Conservation (phyloP, 106 monocot genomes). For the Acorus gramineus region DNA sequence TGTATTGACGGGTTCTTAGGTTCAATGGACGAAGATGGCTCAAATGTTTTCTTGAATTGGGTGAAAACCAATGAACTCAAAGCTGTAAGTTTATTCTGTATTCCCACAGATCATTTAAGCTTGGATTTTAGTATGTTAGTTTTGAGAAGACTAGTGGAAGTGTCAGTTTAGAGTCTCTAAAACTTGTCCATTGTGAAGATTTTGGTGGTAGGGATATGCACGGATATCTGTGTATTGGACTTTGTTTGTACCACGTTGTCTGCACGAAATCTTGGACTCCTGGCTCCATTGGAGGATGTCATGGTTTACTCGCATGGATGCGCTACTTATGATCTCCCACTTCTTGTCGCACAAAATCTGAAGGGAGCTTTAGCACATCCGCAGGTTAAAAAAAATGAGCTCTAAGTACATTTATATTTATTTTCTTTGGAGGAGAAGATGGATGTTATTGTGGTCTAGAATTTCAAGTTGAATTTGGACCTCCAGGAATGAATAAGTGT, state of each 20-base stretch:
- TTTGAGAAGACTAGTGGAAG: neutral
- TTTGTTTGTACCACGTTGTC: constrained; percentile 55
- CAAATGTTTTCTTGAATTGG: constrained; percentile 68
- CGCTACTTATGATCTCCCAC: constrained; percentile 73
- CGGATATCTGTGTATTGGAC: constrained; percentile 81
- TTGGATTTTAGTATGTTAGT: neutral
- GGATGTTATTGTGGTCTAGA: too few species aligned
- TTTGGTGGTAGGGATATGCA: constrained; percentile 87
- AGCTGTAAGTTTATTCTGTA: constrained; percentile 36
- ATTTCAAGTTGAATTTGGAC: too few species aligned
- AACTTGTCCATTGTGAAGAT: constrained; percentile 27
- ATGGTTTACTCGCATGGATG: constrained; percentile 86
- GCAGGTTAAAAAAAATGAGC: constrained; percentile 33
- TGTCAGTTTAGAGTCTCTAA: too few species aligned
- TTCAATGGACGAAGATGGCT: constrained; percentile 66
- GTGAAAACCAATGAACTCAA: constrained; percentile 49
- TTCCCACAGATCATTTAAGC: neutral
- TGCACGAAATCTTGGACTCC: constrained; percentile 60
- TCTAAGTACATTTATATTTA: neutral
- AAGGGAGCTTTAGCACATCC: constrained; percentile 64
- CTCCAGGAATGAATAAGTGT: too few species aligned
- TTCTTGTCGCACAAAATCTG: constrained; percentile 39
- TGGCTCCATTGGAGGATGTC: constrained; percentile 69
- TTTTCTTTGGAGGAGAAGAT: neutral
- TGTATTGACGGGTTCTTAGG: constrained; percentile 73